phyloP scores from a whole-genome alignment of 176 grass and related monocot genomes.

The Neostapfia colusana region DNA sequence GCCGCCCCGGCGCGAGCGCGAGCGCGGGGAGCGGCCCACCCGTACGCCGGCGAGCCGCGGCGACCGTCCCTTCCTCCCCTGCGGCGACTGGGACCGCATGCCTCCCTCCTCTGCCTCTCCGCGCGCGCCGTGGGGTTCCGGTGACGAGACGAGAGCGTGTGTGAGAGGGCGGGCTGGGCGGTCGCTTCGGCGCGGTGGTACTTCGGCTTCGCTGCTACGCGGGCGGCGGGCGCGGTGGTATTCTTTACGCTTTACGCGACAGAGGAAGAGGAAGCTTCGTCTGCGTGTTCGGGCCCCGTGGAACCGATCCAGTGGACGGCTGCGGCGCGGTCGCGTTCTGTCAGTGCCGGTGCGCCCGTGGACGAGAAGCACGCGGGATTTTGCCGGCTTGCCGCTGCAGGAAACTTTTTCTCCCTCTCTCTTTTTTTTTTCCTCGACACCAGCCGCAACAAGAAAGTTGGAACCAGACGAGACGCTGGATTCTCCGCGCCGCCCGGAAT shows the following conservation, averaged over 20 bases:
- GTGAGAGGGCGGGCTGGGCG: not conserved
- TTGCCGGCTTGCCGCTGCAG: not conserved
- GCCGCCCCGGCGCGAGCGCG: not conserved
- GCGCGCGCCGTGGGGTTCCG: not conserved
- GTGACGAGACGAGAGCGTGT: not conserved
- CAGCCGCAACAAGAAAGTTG: not conserved
- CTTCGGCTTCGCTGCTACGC: constrained; percentile 9
- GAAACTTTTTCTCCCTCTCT: not conserved
- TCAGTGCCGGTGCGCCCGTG: not conserved
- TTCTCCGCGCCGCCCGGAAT: constrained; percentile 2
- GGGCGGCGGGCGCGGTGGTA: not conserved
- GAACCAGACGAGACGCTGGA: not conserved
- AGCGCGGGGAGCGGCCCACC: not conserved
- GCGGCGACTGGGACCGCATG: not conserved
- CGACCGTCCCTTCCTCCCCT: constrained; percentile 25
- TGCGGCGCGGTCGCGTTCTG: not conserved
- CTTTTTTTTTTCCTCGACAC: not conserved
- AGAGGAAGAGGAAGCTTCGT: constrained; percentile 34
- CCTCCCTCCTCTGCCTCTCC: too few species aligned
- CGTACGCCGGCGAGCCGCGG: constrained; percentile 23
- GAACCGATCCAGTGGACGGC: not conserved
- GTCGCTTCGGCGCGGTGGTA: not conserved
- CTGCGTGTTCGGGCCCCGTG: accelerated
- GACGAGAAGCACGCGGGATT: not conserved
- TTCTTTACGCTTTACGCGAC: constrained; percentile 18